Base-by-base conservation (phyloP, 2,329 filamentous ascomycete genomes). In the Penicillium sp. region DNA sequence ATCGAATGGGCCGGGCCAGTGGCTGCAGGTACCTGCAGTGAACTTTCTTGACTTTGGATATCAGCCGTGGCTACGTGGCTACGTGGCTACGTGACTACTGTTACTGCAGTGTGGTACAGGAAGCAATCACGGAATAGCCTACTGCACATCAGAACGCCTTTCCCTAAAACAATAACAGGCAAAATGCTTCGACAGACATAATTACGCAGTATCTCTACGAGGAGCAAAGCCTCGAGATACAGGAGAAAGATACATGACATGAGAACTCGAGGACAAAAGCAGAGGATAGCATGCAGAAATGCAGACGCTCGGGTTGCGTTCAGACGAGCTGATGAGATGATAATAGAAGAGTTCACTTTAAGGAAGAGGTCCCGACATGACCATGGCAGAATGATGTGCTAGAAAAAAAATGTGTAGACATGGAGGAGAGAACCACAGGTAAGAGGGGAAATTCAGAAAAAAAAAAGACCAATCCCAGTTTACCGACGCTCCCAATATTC, bases 371-470 rank as follows among this genome's bases (percentile, higher is more conserved):
- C 62, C 61, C 63, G 62, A 65, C 56, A 67, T 66, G 69, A 67
- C 64, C 66, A 64, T 63, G 63, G n/a, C 39, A 70, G 66, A 65
- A 70, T 63, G 67, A 69, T 69, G 68, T 69, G 68, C 68, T 67
- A 61, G 63, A 55, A 64, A 31, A 46, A 6, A 14, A 46, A 31
- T 31, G n/a, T 10, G 43, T 31, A 46, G 43, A 46, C 43, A 46
- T 46, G 60, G 33, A 24, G 37, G 24, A 40, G 6, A 18, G 37
- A 16, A 10, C 22, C 33, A 53, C 24, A 22, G 39, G 22, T 9
- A 31, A 35, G 9, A n/a, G 16, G 5, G 55, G 64, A 61, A 66
- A 61, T 61, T 22, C 16, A 27, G 24, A 24, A 22, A 56, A 66
- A 62, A 63, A 60, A 67, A 60, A 61, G 22, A 61, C 62, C 55